A percentile compares a stretch with the other conserved stretches of the same genome.
Conservation (phyloP, 2,329 filamentous ascomycete genomes). For the Fusarium hostae region DNA sequence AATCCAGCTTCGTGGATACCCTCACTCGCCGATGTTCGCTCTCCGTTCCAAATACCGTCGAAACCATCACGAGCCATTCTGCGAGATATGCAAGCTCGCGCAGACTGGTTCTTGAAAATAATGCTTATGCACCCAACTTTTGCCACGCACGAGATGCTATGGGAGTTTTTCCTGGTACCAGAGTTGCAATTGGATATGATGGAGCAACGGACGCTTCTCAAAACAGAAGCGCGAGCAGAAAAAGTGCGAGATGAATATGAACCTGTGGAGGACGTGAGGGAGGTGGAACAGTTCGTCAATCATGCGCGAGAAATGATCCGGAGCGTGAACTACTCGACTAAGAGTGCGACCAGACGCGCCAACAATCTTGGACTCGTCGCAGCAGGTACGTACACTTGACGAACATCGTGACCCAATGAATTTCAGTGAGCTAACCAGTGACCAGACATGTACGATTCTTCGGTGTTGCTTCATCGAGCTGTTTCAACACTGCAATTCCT, state of each 20-base stretch:
- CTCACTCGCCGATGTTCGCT: conserved; percentile 78
- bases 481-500: conserved; percentile 72
- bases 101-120: conserved; percentile 89
- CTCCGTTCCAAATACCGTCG: conserved; percentile 92
- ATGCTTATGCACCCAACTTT: conserved; percentile 92
- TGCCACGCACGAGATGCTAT: conserved; percentile 93
- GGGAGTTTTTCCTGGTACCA: conserved; percentile 98
- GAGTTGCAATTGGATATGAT: conserved; percentile 92
- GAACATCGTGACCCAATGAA: conserved; percentile 9
- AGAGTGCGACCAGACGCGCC: conserved; percentile 81
- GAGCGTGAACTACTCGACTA: conserved; percentile 83
- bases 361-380: conserved; percentile 76
- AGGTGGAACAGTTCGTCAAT: conserved; percentile 92
- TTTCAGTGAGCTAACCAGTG: conserved; percentile 44
- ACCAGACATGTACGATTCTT: conserved; percentile 75
- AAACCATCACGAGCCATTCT: conserved; percentile 89
- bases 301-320: conserved; percentile 92
- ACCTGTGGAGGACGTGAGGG: conserved; percentile 82
- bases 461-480: conserved; percentile 63
- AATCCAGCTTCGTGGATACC: conserved; percentile 97
- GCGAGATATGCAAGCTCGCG: conserved; percentile 85
- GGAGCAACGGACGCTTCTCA: conserved; percentile 85
- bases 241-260: conserved; percentile 89
- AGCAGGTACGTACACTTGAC: conserved; percentile 59
- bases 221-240: conserved; percentile 84